These are phyloP conservation scores for Akanthomyces uredinophilus DNA, from an alignment of 2,329 filamentous ascomycete species.

Conservation along the genomic window DNA sequence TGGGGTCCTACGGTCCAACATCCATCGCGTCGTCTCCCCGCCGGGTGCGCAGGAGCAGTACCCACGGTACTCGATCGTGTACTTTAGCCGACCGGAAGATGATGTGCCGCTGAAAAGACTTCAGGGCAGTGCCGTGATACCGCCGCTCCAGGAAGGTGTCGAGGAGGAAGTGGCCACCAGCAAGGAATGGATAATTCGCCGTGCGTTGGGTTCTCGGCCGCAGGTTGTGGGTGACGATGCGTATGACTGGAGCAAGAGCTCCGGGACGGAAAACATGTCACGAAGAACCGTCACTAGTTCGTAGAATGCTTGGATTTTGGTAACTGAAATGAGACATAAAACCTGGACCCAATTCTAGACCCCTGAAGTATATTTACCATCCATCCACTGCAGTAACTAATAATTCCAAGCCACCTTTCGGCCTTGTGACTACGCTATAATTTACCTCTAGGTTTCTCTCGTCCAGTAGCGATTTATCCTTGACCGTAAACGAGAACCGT, in stretches of 20 bases:
- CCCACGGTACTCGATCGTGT: conserved; percentile 8
- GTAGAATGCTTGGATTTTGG: too few species aligned
- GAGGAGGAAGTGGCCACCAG: background rate
- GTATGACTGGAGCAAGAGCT: conserved; percentile 1
- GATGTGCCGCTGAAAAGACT: background rate
- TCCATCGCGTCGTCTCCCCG: conserved; percentile 9
- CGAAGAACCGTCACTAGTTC: background rate
- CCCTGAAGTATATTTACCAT: too few species aligned
- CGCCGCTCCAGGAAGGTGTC: background rate
- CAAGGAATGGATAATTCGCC: conserved; percentile 9
- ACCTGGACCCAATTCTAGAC: too few species aligned
- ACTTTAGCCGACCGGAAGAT: conserved; percentile 10
- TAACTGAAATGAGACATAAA: background rate
- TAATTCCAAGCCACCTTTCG: too few species aligned
- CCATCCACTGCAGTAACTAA: too few species aligned
- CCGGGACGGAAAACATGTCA: background rate
- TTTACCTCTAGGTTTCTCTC: too few species aligned
- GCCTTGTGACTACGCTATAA: too few species aligned
- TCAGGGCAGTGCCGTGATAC: background rate
- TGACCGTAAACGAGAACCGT: conserved; percentile 1
- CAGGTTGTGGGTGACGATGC: conserved; percentile 1
- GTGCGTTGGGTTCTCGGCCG: conserved; percentile 9
- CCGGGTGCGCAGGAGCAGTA: background rate
- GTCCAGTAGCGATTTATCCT: background rate
- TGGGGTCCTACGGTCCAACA: conserved; percentile 11